Percentiles rank a stretch among this genome's conserved stretches.
Conservation (phyloP, 371 early-diverging fungal species). For the Coemansia sp. region DNA sequence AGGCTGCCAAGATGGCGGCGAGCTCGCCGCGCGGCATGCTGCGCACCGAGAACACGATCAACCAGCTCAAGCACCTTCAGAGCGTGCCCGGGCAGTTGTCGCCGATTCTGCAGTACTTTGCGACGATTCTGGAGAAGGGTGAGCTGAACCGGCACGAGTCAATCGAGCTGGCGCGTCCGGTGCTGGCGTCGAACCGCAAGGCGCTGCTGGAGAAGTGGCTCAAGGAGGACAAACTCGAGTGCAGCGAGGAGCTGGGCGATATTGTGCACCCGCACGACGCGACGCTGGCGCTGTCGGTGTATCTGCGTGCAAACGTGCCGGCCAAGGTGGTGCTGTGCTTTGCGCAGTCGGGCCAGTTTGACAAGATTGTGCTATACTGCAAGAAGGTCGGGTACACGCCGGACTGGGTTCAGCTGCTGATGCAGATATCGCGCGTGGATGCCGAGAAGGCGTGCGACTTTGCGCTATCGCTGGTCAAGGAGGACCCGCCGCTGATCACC, state of each 20-base stretch:
- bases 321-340: constrained; percentile 86
- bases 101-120: constrained; percentile 97
- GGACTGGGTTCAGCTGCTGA: constrained; percentile 86
- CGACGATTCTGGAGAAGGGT: constrained; percentile 93
- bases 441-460: constrained; percentile 94
- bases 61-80: constrained; percentile 86
- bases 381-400: constrained; percentile 92
- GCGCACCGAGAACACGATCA: constrained; percentile 93
- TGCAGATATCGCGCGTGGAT: constrained; percentile 84
- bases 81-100: constrained; percentile 79
- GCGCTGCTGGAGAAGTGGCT: constrained; percentile 97
- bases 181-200: constrained; percentile 88
- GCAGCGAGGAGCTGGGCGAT: constrained; percentile 98
- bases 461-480: constrained; percentile 81
- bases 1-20: constrained; percentile 96
- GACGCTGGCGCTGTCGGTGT: constrained; percentile 91
- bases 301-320: constrained; percentile 90
- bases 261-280: constrained; percentile 90
- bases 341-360: constrained; percentile 94
- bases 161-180: constrained; percentile 90
- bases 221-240: constrained; percentile 96
- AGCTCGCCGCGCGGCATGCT: constrained; percentile 94
- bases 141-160: constrained; percentile 93
- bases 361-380: constrained; percentile 93
- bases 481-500: constrained; percentile 77